Evolutionary conservation across 345 rosid genomes (phyloP).

Genomic region (Conringia planisiliqua): DNA sequence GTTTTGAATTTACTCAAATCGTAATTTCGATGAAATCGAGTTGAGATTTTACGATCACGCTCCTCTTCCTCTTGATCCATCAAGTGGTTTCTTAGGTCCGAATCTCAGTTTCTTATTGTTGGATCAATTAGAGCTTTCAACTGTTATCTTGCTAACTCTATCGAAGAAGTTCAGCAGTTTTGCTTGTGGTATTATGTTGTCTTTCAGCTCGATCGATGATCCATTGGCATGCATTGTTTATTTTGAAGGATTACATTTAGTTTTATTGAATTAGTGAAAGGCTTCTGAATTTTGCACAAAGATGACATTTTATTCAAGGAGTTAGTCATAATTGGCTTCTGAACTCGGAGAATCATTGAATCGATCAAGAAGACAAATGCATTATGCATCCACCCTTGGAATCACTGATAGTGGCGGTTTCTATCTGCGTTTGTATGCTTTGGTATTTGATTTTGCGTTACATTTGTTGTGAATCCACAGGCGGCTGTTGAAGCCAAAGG

Average conservation of each 20-base stretch:
- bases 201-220: not conserved
- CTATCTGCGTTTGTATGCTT: not conserved
- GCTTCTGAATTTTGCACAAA: not conserved
- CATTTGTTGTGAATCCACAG: conserved; percentile 8
- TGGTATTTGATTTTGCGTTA: not conserved
- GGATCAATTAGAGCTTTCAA: not conserved
- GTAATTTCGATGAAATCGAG: not conserved
- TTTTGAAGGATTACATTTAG: not conserved
- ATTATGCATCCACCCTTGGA: not conserved
- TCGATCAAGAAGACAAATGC: not conserved
- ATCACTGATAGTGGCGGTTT: not conserved
- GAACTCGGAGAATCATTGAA: not conserved
- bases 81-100: not conserved
- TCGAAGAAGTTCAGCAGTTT: not conserved
- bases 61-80: not conserved
- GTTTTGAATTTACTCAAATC: not conserved
- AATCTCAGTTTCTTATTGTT: not conserved
- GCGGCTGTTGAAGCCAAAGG: conserved; percentile 44
- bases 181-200: not conserved
- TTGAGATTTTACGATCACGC: not conserved
- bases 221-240: conserved; percentile 16
- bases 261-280: not conserved
- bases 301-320: not conserved
- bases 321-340: not conserved
- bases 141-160: not conserved